Conservation (phyloP, 2,329 filamentous ascomycete genomes). For the Geoglossum cookeanum region DNA sequence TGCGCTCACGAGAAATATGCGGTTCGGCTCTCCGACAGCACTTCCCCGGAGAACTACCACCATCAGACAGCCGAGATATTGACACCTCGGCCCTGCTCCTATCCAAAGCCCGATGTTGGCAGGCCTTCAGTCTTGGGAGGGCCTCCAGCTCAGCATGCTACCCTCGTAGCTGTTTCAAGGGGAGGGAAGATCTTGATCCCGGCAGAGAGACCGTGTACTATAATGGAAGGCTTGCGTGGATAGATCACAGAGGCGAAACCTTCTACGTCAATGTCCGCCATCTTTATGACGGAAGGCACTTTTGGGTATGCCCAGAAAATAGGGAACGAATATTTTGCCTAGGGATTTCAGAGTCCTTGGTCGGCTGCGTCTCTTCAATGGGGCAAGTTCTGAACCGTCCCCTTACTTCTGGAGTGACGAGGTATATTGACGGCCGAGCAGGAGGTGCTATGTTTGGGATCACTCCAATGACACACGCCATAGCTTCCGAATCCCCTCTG, state of each 20-base stretch:
- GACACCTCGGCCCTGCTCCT: neutral
- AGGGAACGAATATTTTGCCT: neutral
- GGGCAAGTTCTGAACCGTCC: neutral
- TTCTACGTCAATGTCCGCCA: neutral
- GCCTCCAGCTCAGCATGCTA: neutral
- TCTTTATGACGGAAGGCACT: neutral
- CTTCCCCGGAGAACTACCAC: neutral
- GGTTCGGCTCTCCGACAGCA: neutral
- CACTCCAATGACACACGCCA: neutral
- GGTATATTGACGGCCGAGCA: neutral
- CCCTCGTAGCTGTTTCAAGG: neutral
- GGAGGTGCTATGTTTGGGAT: conserved; percentile 1
- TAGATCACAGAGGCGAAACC: neutral
- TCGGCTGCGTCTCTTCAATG: neutral
- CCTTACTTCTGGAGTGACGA: neutral
- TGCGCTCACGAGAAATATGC: neutral
- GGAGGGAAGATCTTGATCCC: neutral
- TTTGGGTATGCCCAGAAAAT: neutral
- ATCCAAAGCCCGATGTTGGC: neutral
- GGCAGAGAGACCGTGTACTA: neutral
- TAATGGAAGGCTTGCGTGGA: neutral
- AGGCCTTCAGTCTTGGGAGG: neutral
- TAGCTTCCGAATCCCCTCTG: conserved; percentile 1
- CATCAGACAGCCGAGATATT: neutral
- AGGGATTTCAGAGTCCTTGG: neutral